A percentile compares a stretch with the other conserved stretches of the same genome.
These are phyloP conservation scores for Mortierella sp. DNA, from an alignment of 371 early-diverging fungal species.

Conservation along the genomic window DNA sequence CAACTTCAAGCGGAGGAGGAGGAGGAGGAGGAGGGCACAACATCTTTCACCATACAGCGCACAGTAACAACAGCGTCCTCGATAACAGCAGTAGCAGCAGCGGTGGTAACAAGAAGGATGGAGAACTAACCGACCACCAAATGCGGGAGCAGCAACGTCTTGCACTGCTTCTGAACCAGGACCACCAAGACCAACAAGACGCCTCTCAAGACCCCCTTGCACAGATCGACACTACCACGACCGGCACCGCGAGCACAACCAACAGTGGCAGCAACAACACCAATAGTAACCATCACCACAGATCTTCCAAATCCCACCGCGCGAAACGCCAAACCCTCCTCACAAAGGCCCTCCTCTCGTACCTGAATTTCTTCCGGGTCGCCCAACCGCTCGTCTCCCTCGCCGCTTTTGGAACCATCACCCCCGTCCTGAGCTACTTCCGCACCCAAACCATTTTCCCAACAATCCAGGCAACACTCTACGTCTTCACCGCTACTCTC, in stretches of 20 bases:
- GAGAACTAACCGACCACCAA: background rate
- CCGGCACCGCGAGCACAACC: background rate
- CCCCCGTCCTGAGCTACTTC: constrained; percentile 46
- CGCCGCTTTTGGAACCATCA: constrained; percentile 41
- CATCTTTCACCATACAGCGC: background rate
- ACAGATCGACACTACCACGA: background rate
- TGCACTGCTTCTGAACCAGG: background rate
- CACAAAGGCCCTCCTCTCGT: constrained; percentile 44
- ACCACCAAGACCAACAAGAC: background rate
- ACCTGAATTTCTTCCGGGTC: constrained; percentile 48
- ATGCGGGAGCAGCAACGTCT: background rate
- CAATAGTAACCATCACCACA: background rate
- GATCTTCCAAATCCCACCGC: background rate
- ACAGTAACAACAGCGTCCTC: background rate
- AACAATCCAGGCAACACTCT: constrained; percentile 49
- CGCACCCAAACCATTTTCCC: constrained; percentile 54
- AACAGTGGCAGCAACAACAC: background rate
- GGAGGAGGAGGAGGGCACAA: background rate
- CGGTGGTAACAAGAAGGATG: too few species aligned
- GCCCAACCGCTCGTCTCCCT: constrained; percentile 48
- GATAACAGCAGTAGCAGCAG: background rate
- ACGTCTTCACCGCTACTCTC: constrained; percentile 46
- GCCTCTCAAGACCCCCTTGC: background rate
- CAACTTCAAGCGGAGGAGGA: background rate
- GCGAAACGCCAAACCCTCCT: constrained; percentile 27